Conservation (phyloP, 768 basidiomycete genomes). For the Lactarius trivialis region DNA sequence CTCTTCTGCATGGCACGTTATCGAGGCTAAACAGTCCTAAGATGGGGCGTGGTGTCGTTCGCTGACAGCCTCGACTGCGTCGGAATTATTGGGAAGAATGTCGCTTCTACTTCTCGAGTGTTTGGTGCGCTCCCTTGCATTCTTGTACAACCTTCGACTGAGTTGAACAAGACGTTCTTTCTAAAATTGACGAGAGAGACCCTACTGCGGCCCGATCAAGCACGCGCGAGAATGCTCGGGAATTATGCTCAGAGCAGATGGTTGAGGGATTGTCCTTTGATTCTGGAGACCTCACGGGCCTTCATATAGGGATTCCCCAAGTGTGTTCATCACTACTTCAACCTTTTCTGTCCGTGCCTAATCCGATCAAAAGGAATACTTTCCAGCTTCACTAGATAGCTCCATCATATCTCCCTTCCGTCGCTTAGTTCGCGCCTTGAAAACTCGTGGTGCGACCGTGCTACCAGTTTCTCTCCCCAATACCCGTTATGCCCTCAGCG, state of each 20-base stretch:
- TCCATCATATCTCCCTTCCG: conserved; percentile 43
- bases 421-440: conserved; percentile 37
- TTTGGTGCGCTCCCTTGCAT: conserved; percentile 49
- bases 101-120: conserved; percentile 43
- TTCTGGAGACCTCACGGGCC: conserved; percentile 35
- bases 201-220: conserved; percentile 57
- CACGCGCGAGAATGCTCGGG: conserved; percentile 34
- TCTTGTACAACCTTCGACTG: background rate
- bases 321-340: conserved; percentile 31
- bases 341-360: background rate
- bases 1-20: background rate
- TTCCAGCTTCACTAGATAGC: conserved; percentile 57
- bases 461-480: conserved; percentile 68
- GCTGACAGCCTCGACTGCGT: conserved; percentile 96
- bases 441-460: conserved; percentile 55
- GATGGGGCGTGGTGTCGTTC: conserved; percentile 88
- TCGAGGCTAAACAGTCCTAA: conserved; percentile 27
- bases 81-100: conserved; percentile 62
- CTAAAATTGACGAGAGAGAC: conserved; percentile 56
- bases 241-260: conserved; percentile 11
- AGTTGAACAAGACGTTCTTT: conserved; percentile 30
- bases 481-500: conserved; percentile 70
- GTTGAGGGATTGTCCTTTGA: background rate
- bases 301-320: conserved; percentile 73
- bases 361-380: conserved; percentile 54